These are phyloP conservation scores for Scheffersomyces coipomensis DNA, from an alignment of 805 yeast genomes.

Conservation along the genomic window DNA sequence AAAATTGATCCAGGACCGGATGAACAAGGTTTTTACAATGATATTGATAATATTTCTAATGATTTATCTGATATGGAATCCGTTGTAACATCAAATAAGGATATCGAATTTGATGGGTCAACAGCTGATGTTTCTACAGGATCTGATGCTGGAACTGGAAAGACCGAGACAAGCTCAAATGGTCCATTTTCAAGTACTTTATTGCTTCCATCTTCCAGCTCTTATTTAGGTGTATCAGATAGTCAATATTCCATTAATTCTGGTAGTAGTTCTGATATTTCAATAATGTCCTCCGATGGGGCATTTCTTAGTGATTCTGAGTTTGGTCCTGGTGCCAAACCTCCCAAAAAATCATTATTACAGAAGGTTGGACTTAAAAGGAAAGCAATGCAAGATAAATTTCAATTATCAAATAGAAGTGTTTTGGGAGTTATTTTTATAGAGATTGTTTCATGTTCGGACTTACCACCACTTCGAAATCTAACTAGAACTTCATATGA, in stretches of 20 bases:
- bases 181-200: too few species aligned
- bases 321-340: background rate
- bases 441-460: constrained; percentile 71
- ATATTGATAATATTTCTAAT: constrained; percentile 13
- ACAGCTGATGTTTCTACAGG: background rate
- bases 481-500: constrained; percentile 77
- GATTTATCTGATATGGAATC: constrained; percentile 35
- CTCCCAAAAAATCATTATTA: constrained; percentile 3
- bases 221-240: background rate
- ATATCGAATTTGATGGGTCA: too few species aligned
- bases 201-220: too few species aligned
- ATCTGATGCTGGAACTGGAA: background rate
- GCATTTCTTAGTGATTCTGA: constrained; percentile 6
- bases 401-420: constrained; percentile 36
- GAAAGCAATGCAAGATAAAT: constrained; percentile 13
- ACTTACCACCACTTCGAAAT: constrained; percentile 75
- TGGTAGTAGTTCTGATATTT: constrained; percentile 19
- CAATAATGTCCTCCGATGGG: constrained; percentile 10
- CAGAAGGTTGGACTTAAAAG: background rate
- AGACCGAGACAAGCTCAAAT: background rate
- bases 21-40: constrained; percentile 41
- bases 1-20: constrained; percentile 19
- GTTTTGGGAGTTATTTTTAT: constrained; percentile 72
- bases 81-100: background rate
- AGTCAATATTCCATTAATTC: constrained; percentile 10